Evolutionary conservation across 208 protist species (phyloP).

Genomic region (Acanthamoeba royreba): DNA sequence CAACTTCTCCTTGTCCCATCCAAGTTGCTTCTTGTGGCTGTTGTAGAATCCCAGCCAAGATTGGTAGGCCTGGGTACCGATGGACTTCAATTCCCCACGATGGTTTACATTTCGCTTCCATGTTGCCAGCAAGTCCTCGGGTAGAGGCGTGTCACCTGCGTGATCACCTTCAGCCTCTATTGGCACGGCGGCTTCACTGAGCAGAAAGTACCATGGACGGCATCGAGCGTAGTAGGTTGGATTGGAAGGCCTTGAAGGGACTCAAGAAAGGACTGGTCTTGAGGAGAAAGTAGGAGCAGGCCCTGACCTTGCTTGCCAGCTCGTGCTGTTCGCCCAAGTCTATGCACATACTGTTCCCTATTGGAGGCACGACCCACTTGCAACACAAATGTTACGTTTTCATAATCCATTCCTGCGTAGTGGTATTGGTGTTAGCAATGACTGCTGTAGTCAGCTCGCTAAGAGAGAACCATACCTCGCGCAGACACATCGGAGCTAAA

Average conservation of each 20-base stretch:
- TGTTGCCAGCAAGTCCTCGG: background rate
- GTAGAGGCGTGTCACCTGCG: background rate
- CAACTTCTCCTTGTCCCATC: background rate
- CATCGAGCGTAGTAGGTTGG: background rate
- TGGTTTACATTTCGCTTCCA: background rate
- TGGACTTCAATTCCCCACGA: background rate
- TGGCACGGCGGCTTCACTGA: background rate
- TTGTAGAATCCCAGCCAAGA: background rate
- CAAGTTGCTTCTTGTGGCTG: background rate
- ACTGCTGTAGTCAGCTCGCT: background rate
- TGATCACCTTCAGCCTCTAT: background rate
- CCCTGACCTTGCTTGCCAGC: background rate
- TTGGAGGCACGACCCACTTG: background rate
- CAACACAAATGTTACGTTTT: background rate
- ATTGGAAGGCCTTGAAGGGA: background rate
- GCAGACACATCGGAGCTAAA: background rate
- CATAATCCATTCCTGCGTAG: background rate
- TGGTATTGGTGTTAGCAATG: background rate
- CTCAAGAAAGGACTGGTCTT: background rate
- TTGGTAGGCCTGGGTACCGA: background rate
- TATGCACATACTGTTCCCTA: background rate
- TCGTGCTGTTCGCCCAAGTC: background rate
- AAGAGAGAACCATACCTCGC: background rate
- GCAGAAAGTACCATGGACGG: background rate
- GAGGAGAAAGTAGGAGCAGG: background rate